Evolutionary conservation across 2,329 filamentous ascomycete genomes (phyloP).

Genomic region (Aspergillus ochraceus): DNA sequence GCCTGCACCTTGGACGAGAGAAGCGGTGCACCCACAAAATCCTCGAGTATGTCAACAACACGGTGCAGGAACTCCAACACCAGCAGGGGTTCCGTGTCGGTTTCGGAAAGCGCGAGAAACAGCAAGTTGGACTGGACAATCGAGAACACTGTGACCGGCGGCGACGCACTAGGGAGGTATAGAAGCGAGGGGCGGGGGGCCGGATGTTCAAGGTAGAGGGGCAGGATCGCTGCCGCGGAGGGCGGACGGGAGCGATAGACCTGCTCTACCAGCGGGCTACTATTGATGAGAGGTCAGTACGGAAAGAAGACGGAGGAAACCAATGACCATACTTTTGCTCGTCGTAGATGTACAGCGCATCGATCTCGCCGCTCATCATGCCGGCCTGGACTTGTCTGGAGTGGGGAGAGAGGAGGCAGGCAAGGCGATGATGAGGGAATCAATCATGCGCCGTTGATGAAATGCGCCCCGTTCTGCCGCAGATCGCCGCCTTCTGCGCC

Average conservation of each 20-base stretch:
- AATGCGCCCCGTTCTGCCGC: slow-evolving; percentile 31
- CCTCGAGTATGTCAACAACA: slow-evolving; percentile 86
- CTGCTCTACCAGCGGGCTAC: slow-evolving; percentile 83
- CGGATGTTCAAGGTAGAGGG: slow-evolving; percentile 82
- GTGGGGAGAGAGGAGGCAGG: slow-evolving; percentile 17
- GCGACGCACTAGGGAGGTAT: slow-evolving; percentile 78
- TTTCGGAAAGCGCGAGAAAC: slow-evolving; percentile 79
- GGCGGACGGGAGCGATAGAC: slow-evolving; percentile 81
- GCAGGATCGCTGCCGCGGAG: slow-evolving; percentile 71
- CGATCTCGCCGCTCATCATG: slow-evolving; percentile 81
- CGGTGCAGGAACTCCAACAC: slow-evolving; percentile 94
- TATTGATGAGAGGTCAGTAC: slow-evolving; percentile 40
- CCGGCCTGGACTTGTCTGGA: slow-evolving; percentile 22
- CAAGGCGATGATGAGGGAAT: neutral
- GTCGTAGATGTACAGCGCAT: slow-evolving; percentile 96
- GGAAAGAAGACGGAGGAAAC: neutral
- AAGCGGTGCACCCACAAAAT: slow-evolving; percentile 86
- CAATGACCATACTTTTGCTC: slow-evolving; percentile 72
- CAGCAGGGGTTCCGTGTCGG: slow-evolving; percentile 84
- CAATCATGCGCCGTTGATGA: neutral
- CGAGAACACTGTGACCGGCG: slow-evolving; percentile 85
- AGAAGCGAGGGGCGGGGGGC: slow-evolving; percentile 80
- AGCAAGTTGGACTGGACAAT: slow-evolving; percentile 84
- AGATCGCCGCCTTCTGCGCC: slow-evolving; percentile 26
- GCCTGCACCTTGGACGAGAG: slow-evolving; percentile 82